Conservation (phyloP, 1,284 basidiomycete genomes). For the Porogramme epimiltina region DNA sequence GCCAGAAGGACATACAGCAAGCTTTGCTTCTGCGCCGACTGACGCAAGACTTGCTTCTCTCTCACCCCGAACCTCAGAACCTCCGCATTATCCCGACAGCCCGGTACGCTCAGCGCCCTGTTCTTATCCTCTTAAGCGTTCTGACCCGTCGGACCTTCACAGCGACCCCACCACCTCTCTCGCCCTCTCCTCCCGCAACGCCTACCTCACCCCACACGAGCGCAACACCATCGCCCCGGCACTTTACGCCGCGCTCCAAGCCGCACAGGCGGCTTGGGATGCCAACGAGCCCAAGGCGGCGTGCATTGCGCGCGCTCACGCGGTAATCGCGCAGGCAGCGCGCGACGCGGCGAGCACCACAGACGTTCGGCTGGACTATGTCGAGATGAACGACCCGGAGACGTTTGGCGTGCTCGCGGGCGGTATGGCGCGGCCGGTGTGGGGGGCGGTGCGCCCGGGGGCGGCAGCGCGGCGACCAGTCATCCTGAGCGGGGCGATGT, state of each 20-base stretch:
- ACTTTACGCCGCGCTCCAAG: conserved; percentile 70
- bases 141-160: not conserved
- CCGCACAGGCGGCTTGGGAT: conserved; percentile 58
- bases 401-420: conserved; percentile 67
- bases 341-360: conserved; percentile 40
- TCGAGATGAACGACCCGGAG: conserved; percentile 85
- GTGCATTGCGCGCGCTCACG: conserved; percentile 49
- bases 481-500: conserved; percentile 88
- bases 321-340: conserved; percentile 38
- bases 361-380: conserved; percentile 76
- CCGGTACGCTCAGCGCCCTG: conserved; percentile 43
- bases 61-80: conserved; percentile 71
- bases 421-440: conserved; percentile 28
- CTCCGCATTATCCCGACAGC: conserved; percentile 85
- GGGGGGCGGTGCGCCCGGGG: conserved; percentile 25
- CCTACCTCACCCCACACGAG: conserved; percentile 75
- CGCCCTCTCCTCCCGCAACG: conserved; percentile 91
- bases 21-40: conserved; percentile 87
- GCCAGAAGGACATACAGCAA: conserved; percentile 99
- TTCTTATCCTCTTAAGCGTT: not conserved
- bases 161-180: conserved; percentile 59
- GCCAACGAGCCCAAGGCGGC: conserved; percentile 52
- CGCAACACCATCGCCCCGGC: conserved; percentile 66
- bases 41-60: conserved; percentile 78
- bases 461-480: conserved; percentile 43